Conservation (phyloP, 2,329 filamentous ascomycete genomes). For the Ascochyta fabae region DNA sequence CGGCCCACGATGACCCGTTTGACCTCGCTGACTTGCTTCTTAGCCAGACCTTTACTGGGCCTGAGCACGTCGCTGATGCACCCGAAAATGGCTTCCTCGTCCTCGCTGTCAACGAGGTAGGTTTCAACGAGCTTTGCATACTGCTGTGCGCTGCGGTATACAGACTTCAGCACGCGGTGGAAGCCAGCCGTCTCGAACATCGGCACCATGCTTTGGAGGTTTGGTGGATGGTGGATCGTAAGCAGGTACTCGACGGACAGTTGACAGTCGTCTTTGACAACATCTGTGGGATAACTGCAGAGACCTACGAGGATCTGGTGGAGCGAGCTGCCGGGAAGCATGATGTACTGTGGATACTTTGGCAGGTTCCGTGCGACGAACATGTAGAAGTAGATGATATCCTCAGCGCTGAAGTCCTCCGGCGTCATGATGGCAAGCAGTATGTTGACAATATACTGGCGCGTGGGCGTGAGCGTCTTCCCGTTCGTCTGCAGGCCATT, state of each 20-base stretch:
- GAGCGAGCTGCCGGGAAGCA: slow-evolving; percentile 85
- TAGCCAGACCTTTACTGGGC: slow-evolving; percentile 65
- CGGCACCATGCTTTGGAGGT: slow-evolving; percentile 76
- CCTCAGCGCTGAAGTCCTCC: slow-evolving; percentile 74
- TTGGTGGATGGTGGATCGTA: slow-evolving; percentile 89
- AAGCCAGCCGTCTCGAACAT: slow-evolving; percentile 82
- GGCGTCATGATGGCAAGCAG: slow-evolving; percentile 88
- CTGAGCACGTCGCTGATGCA: slow-evolving; percentile 79
- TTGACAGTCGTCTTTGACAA: slow-evolving; percentile 90
- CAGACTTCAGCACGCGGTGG: slow-evolving; percentile 88
- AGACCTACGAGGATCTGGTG: slow-evolving; percentile 81
- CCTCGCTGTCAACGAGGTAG: slow-evolving; percentile 84
- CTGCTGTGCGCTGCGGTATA: slow-evolving; percentile 80
- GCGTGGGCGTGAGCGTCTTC: slow-evolving; percentile 64
- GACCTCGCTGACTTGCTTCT: slow-evolving; percentile 76
- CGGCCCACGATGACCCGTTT: slow-evolving; percentile 70
- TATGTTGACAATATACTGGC: slow-evolving; percentile 92
- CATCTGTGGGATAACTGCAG: slow-evolving; percentile 80
- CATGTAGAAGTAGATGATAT: slow-evolving; percentile 97
- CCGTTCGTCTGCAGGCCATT: slow-evolving; percentile 64
- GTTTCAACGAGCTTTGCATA: slow-evolving; percentile 78
- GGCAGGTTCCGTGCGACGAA: slow-evolving; percentile 95
- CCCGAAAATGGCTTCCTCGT: slow-evolving; percentile 76
- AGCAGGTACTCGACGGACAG: slow-evolving; percentile 95
- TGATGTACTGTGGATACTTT: slow-evolving; percentile 94